phyloP scores from a whole-genome alignment of 2,329 filamentous ascomycete species.

The Penicillium sp. region DNA sequence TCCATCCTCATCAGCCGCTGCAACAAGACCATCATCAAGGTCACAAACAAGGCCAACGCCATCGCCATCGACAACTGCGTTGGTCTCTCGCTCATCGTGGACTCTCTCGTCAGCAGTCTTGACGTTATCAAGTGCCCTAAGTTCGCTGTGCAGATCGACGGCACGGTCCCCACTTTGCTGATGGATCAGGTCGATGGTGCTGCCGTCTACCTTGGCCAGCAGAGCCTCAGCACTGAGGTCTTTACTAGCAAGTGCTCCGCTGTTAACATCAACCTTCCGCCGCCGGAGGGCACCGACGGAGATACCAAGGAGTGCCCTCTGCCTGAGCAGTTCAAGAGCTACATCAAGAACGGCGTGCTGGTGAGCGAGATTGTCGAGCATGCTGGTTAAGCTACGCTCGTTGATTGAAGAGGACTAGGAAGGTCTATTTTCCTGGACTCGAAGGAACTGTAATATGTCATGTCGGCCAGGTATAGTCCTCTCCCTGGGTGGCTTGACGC shows the following conservation, averaged over 20 bases:
- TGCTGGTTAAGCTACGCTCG: constrained; percentile 52
- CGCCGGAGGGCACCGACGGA: constrained; percentile 56
- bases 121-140: constrained; percentile 93
- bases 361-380: constrained; percentile 94
- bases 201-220: constrained; percentile 73
- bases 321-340: constrained; percentile 82
- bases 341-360: constrained; percentile 65
- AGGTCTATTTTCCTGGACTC: neutral
- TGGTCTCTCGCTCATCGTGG: constrained; percentile 74
- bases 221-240: constrained; percentile 68
- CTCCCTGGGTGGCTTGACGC: neutral
- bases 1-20: constrained; percentile 87
- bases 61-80: constrained; percentile 86
- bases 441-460: neutral
- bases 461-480: neutral
- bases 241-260: constrained; percentile 81
- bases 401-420: neutral
- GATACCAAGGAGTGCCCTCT: constrained; percentile 82
- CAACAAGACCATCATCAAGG: constrained; percentile 78
- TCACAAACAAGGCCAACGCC: constrained; percentile 93
- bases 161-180: constrained; percentile 74
- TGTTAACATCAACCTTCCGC: constrained; percentile 76
- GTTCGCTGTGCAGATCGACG: constrained; percentile 87
- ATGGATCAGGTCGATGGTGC: constrained; percentile 90
- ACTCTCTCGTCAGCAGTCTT: constrained; percentile 79